These are phyloP conservation scores for Ophiostoma ips DNA, from an alignment of 2,329 filamentous ascomycete species.

Conservation along the genomic window DNA sequence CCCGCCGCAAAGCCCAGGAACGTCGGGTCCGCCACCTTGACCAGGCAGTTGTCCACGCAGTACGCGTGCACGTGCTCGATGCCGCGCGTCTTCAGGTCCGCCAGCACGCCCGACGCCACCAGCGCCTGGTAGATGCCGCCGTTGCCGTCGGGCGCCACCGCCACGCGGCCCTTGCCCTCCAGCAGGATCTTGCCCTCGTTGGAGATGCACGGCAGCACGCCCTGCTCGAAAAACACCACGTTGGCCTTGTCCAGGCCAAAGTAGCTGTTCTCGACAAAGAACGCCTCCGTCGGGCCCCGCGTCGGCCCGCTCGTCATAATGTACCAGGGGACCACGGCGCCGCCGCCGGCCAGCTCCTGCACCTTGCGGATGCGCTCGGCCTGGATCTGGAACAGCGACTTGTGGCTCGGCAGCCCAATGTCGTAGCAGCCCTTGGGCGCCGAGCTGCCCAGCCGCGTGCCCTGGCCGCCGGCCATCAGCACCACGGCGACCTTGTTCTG, in stretches of 20 bases:
- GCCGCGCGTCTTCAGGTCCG: constrained; percentile 77
- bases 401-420: constrained; percentile 82
- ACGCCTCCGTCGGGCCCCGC: constrained; percentile 77
- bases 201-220: constrained; percentile 88
- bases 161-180: constrained; percentile 78
- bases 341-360: constrained; percentile 52
- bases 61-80: constrained; percentile 94
- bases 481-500: constrained; percentile 73
- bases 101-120: constrained; percentile 62
- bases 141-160: constrained; percentile 93
- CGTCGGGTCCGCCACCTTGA: constrained; percentile 90
- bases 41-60: constrained; percentile 98
- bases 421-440: constrained; percentile 96
- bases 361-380: constrained; percentile 84
- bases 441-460: constrained; percentile 84
- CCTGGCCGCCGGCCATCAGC: constrained; percentile 93
- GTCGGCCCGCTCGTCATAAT: constrained; percentile 99
- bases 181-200: constrained; percentile 96
- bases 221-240: constrained; percentile 89
- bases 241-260: constrained; percentile 81
- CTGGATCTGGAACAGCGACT: constrained; percentile 95
- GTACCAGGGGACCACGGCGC: constrained; percentile 77
- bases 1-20: constrained; percentile 89
- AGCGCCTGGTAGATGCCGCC: constrained; percentile 93
- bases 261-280: constrained; percentile 79